Percentiles rank a stretch among this genome's conserved stretches.
Conservation (phyloP, 176 grass and related monocot genomes). For the Tillandsia fasciculata region DNA sequence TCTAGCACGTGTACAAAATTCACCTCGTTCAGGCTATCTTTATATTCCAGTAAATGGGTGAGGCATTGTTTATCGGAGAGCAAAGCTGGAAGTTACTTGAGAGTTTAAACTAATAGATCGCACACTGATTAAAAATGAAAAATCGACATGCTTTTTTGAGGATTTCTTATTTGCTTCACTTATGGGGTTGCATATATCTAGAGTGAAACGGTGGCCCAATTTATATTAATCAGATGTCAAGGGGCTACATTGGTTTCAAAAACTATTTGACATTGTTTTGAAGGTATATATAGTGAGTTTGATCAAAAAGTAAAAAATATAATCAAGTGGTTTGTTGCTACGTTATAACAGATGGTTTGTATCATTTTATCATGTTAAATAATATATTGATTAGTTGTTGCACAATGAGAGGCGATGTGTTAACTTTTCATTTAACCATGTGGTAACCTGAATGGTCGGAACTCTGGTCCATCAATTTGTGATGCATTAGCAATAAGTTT, state of each 20-base stretch:
- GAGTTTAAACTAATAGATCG: neutral
- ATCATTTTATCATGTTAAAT: neutral
- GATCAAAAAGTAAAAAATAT: no score
- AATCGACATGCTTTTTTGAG: neutral
- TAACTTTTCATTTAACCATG: neutral
- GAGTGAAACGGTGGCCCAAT: neutral
- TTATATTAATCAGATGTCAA: neutral
- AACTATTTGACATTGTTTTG: neutral
- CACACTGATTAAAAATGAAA: neutral
- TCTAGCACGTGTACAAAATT: neutral
- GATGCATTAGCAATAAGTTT: neutral
- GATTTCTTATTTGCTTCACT: neutral
- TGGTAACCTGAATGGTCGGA: neutral
- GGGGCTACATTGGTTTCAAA: neutral
- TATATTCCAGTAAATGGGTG: neutral
- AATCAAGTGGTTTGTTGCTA: no score
- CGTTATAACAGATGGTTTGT: no score
- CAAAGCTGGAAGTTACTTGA: neutral
- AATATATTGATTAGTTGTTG: neutral
- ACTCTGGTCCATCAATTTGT: neutral
- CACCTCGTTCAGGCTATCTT: neutral
- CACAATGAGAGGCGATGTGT: neutral
- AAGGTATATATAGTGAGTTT: no score
- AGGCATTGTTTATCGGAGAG: neutral
- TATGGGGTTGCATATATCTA: neutral